phyloP scores from a whole-genome alignment of 768 basidiomycete genomes.

The Phaeotremella skinneri region DNA sequence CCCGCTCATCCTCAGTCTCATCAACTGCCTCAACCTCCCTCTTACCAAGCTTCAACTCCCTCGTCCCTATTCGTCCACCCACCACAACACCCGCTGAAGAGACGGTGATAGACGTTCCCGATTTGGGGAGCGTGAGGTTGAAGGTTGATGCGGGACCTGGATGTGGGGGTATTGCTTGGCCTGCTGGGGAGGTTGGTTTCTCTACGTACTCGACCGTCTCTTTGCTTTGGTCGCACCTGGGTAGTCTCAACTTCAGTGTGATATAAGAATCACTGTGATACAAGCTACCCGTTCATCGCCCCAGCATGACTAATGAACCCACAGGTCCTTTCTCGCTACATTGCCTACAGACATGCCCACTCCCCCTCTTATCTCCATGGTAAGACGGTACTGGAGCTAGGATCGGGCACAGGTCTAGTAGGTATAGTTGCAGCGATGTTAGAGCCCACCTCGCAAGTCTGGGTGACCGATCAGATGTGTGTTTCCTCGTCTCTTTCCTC shows the following conservation, averaged over 20 bases:
- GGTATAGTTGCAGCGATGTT: slow-evolving; percentile 75
- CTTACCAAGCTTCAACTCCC: slow-evolving; percentile 33
- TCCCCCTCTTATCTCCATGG: slow-evolving; percentile 57
- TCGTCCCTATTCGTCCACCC: slow-evolving; percentile 40
- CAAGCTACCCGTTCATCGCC: not conserved
- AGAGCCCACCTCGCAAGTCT: slow-evolving; percentile 60
- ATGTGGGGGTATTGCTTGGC: slow-evolving; percentile 91
- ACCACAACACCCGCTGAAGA: slow-evolving; percentile 40
- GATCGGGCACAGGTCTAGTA: slow-evolving; percentile 90
- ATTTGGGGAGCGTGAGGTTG: slow-evolving; percentile 52
- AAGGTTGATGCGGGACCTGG: slow-evolving; percentile 77
- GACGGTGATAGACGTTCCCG: slow-evolving; percentile 26
- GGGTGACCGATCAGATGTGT: slow-evolving; percentile 88
- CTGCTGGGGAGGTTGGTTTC: slow-evolving; percentile 73
- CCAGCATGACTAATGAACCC: no score
- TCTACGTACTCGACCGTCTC: slow-evolving; percentile 2
- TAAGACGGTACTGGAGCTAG: slow-evolving; percentile 73
- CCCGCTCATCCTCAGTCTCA: slow-evolving; percentile 26
- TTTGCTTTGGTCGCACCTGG: no score
- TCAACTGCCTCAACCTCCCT: slow-evolving; percentile 30
- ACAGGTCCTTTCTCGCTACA: slow-evolving; percentile 75
- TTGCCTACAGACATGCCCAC: slow-evolving; percentile 57
- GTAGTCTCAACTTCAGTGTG: no score
- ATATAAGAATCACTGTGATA: not conserved
- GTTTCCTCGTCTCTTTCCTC: slow-evolving; percentile 49